These are phyloP conservation scores for Elsinoe arachidis DNA, from an alignment of 2,329 filamentous ascomycete species.

Conservation along the genomic window DNA sequence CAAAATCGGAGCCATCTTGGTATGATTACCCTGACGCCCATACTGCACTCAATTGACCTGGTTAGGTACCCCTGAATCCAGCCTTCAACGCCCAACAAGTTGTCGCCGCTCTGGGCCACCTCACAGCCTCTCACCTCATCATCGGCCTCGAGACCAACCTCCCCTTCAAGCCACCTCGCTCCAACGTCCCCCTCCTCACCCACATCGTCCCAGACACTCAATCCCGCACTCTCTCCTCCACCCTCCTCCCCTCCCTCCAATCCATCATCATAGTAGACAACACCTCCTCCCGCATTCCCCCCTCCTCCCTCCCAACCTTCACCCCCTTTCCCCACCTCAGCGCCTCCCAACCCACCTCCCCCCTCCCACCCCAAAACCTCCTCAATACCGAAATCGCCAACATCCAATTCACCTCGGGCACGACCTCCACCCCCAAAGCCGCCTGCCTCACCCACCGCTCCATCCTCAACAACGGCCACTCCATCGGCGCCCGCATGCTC, in stretches of 20 bases:
- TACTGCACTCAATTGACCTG: not conserved
- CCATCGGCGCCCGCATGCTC: conserved; percentile 79
- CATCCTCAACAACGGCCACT: conserved; percentile 86
- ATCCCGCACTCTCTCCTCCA: conserved; percentile 40
- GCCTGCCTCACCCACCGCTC: conserved; percentile 76
- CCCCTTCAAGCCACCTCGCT: conserved; percentile 53
- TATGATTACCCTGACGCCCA: conserved; percentile 24
- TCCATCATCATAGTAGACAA: conserved; percentile 75
- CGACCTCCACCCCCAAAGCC: conserved; percentile 77
- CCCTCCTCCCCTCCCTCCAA: conserved; percentile 58
- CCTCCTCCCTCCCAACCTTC: conserved; percentile 33
- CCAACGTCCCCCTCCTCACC: conserved; percentile 50
- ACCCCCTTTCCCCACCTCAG: conserved; percentile 39
- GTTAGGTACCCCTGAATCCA: conserved; percentile 76
- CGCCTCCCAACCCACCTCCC: conserved; percentile 28
- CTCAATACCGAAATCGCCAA: conserved; percentile 67
- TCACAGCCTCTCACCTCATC: conserved; percentile 64
- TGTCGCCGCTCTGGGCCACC: conserved; percentile 64
- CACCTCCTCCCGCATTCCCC: conserved; percentile 46
- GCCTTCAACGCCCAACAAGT: conserved; percentile 77
- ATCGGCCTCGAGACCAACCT: conserved; percentile 84
- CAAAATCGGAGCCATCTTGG: conserved; percentile 87
- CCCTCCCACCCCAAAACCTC: conserved; percentile 43
- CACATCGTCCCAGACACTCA: conserved; percentile 44
- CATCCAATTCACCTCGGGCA: conserved; percentile 96